These are phyloP conservation scores for Penicillium olsonii DNA, from an alignment of 2,329 filamentous ascomycete species.

Conservation along the genomic window DNA sequence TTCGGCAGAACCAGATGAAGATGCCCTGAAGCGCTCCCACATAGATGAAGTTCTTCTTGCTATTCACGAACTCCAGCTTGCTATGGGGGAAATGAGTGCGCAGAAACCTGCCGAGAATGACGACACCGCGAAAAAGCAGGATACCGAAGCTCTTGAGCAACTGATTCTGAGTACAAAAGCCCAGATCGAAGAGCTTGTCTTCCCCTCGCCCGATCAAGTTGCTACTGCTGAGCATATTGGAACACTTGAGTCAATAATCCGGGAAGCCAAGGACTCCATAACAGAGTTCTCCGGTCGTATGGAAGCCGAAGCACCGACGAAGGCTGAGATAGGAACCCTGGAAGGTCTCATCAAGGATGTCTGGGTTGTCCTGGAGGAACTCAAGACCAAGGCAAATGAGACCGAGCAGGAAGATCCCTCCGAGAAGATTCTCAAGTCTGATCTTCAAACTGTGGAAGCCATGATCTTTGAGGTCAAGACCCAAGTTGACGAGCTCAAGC, in stretches of 20 bases:
- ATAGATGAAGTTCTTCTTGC: conserved; percentile 50
- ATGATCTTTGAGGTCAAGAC: conserved; percentile 83
- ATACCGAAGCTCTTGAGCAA: conserved; percentile 87
- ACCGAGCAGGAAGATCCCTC: conserved; percentile 48
- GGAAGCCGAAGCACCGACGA: conserved; percentile 68
- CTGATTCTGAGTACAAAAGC: conserved; percentile 87
- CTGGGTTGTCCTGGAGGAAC: conserved; percentile 73
- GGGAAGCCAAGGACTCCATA: conserved; percentile 74
- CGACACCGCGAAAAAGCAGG: conserved; percentile 70
- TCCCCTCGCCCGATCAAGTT: conserved; percentile 65
- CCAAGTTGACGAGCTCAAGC: conserved; percentile 70
- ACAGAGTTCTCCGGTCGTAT: conserved; percentile 66
- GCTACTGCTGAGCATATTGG: conserved; percentile 65
- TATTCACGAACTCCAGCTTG: conserved; percentile 57
- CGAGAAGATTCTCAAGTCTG: conserved; percentile 74
- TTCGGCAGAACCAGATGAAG: conserved; percentile 37
- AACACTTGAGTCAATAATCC: conserved; percentile 66
- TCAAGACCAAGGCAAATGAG: conserved; percentile 45
- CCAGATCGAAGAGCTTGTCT: conserved; percentile 75
- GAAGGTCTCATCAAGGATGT: conserved; percentile 79
- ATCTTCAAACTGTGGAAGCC: conserved; percentile 78
- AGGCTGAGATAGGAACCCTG: conserved; percentile 75
- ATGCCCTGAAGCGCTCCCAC: conserved; percentile 49
- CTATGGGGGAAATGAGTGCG: conserved; percentile 55
- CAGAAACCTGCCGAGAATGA: conserved; percentile 49